These are phyloP conservation scores for Jackrogersella minutella DNA, from an alignment of 495 filamentous ascomycete genomes.

Conservation along the genomic window DNA sequence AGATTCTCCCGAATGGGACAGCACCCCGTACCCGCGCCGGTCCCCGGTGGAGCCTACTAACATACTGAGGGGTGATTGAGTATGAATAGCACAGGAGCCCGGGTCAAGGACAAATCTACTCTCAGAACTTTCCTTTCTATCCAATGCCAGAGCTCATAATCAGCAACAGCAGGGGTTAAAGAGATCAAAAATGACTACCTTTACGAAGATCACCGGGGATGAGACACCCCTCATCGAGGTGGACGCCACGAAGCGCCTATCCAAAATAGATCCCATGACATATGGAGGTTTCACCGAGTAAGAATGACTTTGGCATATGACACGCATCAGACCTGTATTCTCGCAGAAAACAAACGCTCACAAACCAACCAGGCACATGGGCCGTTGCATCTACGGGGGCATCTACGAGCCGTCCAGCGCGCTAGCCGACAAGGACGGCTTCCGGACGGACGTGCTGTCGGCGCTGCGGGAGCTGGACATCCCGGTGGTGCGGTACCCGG, in stretches of 20 bases:
- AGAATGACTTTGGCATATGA: not conserved
- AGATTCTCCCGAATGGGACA: conserved; percentile 40
- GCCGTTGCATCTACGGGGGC: conserved; percentile 84
- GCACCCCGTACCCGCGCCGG: conserved; percentile 26
- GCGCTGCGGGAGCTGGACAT: conserved; percentile 73
- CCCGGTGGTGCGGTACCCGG: conserved; percentile 80
- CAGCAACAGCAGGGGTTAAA: too few relatives aligned
- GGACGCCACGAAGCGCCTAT: conserved; percentile 65
- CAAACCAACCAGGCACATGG: conserved; percentile 69
- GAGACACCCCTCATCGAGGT: conserved; percentile 68
- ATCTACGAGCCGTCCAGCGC: conserved; percentile 78
- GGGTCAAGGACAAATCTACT: not conserved
- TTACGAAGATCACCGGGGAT: conserved; percentile 67
- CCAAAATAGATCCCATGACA: conserved; percentile 75
- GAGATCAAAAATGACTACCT: conserved; percentile 82
- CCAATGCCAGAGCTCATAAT: too few relatives aligned
- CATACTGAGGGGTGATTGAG: conserved; percentile 20
- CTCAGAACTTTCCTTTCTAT: not conserved
- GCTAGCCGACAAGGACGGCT: conserved; percentile 76
- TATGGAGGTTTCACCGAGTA: conserved; percentile 82
- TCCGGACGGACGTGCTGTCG: conserved; percentile 76
- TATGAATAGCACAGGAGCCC: conserved; percentile 8
- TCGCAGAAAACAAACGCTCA: not conserved
- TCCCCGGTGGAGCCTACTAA: conserved; percentile 9
- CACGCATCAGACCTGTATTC: not conserved